phyloP scores from a whole-genome alignment of 441 rosid genomes.

The Hura crepitans region DNA sequence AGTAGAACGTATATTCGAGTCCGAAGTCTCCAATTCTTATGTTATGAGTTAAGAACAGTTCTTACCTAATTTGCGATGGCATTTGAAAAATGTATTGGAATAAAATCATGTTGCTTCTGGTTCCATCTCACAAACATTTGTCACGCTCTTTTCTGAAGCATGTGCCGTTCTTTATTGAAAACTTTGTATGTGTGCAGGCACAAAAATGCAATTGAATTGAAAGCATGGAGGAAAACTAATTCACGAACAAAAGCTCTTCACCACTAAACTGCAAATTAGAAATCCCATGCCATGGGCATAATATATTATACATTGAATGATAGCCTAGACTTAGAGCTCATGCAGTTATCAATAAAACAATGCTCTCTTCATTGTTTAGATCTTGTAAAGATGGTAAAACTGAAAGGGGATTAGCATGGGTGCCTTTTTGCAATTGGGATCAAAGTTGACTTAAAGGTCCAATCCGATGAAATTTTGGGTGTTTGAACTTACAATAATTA shows the following conservation, averaged over 20 bases:
- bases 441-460: no score
- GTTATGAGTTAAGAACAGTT: neutral
- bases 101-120: constrained; percentile 9
- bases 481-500: no score
- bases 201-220: neutral
- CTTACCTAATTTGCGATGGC: neutral
- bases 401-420: neutral
- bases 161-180: neutral
- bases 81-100: constrained; percentile 1
- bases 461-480: no score
- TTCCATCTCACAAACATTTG: neutral
- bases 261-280: neutral
- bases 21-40: neutral
- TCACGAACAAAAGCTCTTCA: neutral
- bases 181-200: neutral
- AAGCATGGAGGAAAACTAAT: neutral
- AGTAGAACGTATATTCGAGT: constrained; percentile 22
- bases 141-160: neutral
- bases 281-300: neutral
- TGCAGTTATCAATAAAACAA: neutral
- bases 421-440: no score
- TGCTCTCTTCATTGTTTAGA: neutral
- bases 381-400: neutral
- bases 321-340: neutral
- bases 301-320: neutral